phyloP scores from a whole-genome alignment of 257 asterid genomes.

The Jaltomata sinuosa region DNA sequence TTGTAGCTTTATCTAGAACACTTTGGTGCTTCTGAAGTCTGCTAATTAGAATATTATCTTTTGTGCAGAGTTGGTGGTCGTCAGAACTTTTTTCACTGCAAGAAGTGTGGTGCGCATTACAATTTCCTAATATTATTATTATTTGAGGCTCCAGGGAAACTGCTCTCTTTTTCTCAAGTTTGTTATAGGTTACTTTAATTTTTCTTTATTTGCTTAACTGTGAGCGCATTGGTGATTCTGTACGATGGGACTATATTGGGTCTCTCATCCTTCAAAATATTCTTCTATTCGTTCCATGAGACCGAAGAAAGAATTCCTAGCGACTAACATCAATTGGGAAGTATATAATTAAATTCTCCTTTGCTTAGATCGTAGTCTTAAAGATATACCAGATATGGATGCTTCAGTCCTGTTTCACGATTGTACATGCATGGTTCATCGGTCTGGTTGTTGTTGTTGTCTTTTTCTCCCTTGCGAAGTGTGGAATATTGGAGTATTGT shows the following conservation, averaged over 20 bases:
- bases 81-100: constrained; percentile 88
- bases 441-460: not conserved
- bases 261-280: not conserved
- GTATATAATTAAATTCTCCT: not conserved
- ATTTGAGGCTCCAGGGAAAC: not conserved
- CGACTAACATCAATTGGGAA: not conserved
- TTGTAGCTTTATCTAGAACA: not conserved
- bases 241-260: not conserved
- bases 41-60: not conserved
- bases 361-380: not conserved
- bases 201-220: not conserved
- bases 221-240: not conserved
- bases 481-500: not conserved
- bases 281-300: not conserved
- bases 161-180: not conserved
- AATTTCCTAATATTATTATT: not conserved
- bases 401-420: not conserved
- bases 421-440: too few relatives aligned
- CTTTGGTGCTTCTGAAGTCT: not conserved
- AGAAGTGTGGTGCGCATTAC: constrained; percentile 64
- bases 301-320: not conserved
- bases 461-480: not conserved
- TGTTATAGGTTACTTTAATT: not conserved
- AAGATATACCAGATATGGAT: not conserved
- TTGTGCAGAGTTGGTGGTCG: constrained; percentile 67